A percentile compares a stretch with the other conserved stretches of the same genome.
Evolutionary conservation across 2,329 filamentous ascomycete genomes (phyloP).

Genomic region (Hypomyces perniciosus): DNA sequence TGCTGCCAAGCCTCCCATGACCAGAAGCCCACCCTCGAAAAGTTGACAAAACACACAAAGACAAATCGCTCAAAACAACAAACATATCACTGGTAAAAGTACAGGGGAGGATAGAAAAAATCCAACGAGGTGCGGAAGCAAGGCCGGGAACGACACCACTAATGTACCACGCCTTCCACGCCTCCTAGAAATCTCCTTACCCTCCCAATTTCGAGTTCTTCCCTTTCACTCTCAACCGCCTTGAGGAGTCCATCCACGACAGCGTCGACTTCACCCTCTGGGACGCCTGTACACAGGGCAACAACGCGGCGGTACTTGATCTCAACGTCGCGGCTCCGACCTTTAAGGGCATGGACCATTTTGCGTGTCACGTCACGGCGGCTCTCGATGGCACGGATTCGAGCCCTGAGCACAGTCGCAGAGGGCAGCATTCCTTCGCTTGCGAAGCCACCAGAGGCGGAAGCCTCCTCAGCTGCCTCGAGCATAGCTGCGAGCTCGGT

Average conservation of each 20-base stretch:
- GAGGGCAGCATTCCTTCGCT: conserved; percentile 48
- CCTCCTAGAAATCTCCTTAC: conserved; percentile 75
- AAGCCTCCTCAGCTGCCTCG: conserved; percentile 35
- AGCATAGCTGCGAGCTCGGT: conserved; percentile 45
- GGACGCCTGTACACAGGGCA: conserved; percentile 74
- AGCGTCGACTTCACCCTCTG: conserved; percentile 72
- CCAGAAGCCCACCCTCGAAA: not conserved
- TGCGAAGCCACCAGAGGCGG: conserved; percentile 29
- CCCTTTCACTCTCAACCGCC: conserved; percentile 82
- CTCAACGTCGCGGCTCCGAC: conserved; percentile 76
- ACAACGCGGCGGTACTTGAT: conserved; percentile 85
- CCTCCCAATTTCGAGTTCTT: conserved; percentile 67
- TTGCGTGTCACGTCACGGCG: conserved; percentile 63
- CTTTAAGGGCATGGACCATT: conserved; percentile 65
- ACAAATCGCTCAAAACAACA: not conserved
- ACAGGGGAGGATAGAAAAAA: not conserved
- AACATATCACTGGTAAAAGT: not conserved
- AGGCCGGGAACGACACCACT: conserved; percentile 16
- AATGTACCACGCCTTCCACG: conserved; percentile 59
- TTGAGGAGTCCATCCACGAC: conserved; percentile 73
- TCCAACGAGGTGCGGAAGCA: not conserved
- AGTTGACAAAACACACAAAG: not conserved
- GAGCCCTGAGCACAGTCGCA: conserved; percentile 55
- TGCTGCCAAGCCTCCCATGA: too few relatives aligned
- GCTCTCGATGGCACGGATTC: conserved; percentile 62